Percentiles rank a stretch among this genome's conserved stretches.
Evolutionary conservation across 129 eudicot species (phyloP).

Genomic region (Calendula officinalis): DNA sequence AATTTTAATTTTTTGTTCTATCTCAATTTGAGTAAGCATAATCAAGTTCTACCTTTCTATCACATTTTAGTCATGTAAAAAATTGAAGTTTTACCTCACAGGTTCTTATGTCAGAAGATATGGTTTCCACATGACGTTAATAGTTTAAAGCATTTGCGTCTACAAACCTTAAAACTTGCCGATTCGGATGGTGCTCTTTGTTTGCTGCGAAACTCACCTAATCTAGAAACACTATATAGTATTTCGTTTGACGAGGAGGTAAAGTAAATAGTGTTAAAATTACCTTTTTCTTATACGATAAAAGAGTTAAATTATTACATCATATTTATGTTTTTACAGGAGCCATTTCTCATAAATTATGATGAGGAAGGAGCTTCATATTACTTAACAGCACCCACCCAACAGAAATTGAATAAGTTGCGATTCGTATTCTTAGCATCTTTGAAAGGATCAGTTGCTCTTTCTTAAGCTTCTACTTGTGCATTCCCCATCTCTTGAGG

Average conservation of each 20-base stretch:
- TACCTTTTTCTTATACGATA: no score
- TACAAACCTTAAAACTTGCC: not conserved
- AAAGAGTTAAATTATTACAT: not conserved
- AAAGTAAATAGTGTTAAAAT: no score
- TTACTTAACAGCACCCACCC: no score
- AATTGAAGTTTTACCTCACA: not conserved
- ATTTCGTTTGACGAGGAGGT: no score
- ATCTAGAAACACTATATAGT: not conserved
- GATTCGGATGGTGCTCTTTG: constrained; percentile 8
- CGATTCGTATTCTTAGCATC: not conserved
- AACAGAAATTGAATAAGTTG: not conserved
- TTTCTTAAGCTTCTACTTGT: constrained; percentile 18
- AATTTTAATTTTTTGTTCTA: not conserved
- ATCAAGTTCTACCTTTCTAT: not conserved
- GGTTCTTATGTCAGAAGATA: not conserved
- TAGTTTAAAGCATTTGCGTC: not conserved
- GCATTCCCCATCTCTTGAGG: constrained; percentile 9
- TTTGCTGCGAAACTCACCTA: constrained; percentile 6
- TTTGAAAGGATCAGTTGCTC: not conserved
- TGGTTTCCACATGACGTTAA: not conserved
- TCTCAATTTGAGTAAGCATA: no score
- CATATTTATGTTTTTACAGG: not conserved
- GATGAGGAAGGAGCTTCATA: not conserved
- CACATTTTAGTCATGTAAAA: no score
- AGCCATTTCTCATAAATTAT: not conserved